A percentile compares a stretch with the other conserved stretches of the same genome.
Evolutionary conservation across 257 asterid genomes (phyloP).

Genomic region (Cruciata laevipes): DNA sequence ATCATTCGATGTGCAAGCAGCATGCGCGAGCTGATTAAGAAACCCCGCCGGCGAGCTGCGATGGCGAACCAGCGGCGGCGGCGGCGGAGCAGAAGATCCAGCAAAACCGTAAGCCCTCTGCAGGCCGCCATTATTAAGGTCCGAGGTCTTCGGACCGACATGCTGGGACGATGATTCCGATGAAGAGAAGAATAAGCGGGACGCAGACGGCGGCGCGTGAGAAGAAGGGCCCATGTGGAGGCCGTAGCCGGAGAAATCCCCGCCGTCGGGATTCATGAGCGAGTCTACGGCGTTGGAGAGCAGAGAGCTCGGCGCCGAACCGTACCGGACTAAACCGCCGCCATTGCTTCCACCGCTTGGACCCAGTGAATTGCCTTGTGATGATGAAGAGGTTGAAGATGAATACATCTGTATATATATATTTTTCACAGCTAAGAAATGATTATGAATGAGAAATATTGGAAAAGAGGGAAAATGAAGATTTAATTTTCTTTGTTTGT

Average conservation of each 20-base stretch:
- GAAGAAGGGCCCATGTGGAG: conserved; percentile 15
- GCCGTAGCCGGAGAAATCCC: conserved; percentile 34
- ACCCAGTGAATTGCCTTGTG: conserved; percentile 45
- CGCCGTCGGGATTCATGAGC: conserved; percentile 23
- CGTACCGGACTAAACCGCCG: conserved; percentile 52
- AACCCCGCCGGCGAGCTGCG: conserved; percentile 79
- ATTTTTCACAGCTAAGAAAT: background rate
- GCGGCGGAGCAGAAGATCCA: conserved; percentile 21
- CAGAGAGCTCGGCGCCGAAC: conserved; percentile 67
- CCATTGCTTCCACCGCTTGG: conserved; percentile 15
- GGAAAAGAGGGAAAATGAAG: background rate
- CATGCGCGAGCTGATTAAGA: conserved; percentile 57
- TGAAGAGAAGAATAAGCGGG: conserved; percentile 28
- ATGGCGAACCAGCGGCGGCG: conserved; percentile 45
- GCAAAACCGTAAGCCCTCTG: conserved; percentile 31
- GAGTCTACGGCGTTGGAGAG: conserved; percentile 53
- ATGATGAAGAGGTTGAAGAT: conserved; percentile 62
- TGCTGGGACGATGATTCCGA: conserved; percentile 26
- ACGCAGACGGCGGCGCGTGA: conserved; percentile 1
- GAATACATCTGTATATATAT: conserved; percentile 37
- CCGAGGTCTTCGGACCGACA: conserved; percentile 11
- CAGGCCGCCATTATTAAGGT: conserved; percentile 21
- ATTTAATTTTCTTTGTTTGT: background rate
- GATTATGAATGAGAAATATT: background rate
- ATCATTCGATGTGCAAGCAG: conserved; percentile 34